Evolutionary conservation across 2,329 filamentous ascomycete genomes (phyloP).

Genomic region (Rugonectria rugulosa): DNA sequence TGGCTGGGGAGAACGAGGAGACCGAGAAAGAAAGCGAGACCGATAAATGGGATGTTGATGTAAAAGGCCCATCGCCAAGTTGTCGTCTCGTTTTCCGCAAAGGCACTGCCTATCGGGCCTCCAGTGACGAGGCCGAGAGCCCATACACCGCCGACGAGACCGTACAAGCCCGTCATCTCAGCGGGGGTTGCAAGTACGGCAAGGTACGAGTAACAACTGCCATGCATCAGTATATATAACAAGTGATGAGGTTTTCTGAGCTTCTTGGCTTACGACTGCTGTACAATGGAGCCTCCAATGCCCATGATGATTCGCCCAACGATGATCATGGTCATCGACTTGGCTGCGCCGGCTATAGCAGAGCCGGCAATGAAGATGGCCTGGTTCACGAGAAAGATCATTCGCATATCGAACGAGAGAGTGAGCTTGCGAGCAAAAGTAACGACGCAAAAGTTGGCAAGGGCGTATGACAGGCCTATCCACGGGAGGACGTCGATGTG

Average conservation of each 20-base stretch:
- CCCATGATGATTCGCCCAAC: conserved; percentile 44
- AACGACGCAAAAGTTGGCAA: conserved; percentile 44
- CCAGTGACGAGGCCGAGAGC: conserved; percentile 34
- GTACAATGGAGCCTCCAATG: conserved; percentile 40
- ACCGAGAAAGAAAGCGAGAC: conserved; percentile 49
- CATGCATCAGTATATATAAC: background rate
- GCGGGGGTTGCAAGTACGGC: conserved; percentile 37
- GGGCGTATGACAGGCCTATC: conserved; percentile 47
- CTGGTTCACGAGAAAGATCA: conserved; percentile 36
- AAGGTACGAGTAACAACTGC: conserved; percentile 28
- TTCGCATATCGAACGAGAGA: conserved; percentile 43
- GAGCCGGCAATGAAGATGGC: conserved; percentile 40
- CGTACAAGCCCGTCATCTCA: conserved; percentile 34
- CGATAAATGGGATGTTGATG: conserved; percentile 57
- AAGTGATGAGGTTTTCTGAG: background rate
- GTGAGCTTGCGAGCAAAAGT: conserved; percentile 45
- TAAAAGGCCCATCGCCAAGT: conserved; percentile 60
- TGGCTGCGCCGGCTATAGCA: conserved; percentile 41
- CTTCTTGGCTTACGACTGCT: conserved; percentile 39
- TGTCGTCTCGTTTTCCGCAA: conserved; percentile 43
- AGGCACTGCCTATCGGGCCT: conserved; percentile 40
- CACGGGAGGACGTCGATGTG: conserved; percentile 49
- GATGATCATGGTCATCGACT: conserved; percentile 41
- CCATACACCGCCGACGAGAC: conserved; percentile 39
- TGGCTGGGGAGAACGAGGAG: conserved; percentile 53